Conservation (phyloP, 2,329 filamentous ascomycete species). For the Juglanconis oblonga region DNA sequence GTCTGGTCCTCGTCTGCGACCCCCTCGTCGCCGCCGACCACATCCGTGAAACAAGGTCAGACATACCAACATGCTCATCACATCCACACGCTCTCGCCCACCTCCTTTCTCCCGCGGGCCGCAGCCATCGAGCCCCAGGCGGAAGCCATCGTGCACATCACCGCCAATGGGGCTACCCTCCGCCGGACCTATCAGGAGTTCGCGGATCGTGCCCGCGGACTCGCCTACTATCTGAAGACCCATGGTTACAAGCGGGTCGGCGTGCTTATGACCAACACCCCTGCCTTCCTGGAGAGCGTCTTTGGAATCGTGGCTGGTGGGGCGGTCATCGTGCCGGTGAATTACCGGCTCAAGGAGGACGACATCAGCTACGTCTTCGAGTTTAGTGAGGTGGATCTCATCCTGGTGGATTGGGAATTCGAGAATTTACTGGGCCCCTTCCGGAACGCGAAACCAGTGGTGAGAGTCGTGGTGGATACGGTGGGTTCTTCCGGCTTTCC, state of each 20-base stretch:
- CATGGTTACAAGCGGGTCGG: constrained; percentile 74
- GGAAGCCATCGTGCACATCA: constrained; percentile 81
- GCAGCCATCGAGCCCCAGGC: constrained; percentile 85
- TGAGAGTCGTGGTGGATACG: constrained; percentile 73
- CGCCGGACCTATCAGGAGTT: constrained; percentile 77
- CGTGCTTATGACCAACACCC: constrained; percentile 87
- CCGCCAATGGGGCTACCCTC: constrained; percentile 70
- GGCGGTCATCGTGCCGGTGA: constrained; percentile 67
- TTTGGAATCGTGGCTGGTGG: constrained; percentile 84
- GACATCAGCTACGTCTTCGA: constrained; percentile 90
- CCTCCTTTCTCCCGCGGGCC: constrained; percentile 81
- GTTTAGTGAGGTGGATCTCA: constrained; percentile 79
- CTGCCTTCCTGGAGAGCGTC: constrained; percentile 86
- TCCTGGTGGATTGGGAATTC: constrained; percentile 86
- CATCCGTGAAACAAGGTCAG: constrained; percentile 26
- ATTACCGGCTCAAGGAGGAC: constrained; percentile 68
- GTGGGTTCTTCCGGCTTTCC: constrained; percentile 30
- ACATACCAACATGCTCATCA: constrained; percentile 49
- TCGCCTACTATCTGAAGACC: constrained; percentile 83
- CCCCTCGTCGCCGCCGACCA: constrained; percentile 26
- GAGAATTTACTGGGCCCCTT: constrained; percentile 66
- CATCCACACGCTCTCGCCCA: constrained; percentile 79
- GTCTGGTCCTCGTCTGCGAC: constrained; percentile 32
- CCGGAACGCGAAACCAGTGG: constrained; percentile 53
- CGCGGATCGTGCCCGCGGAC: constrained; percentile 79